These are phyloP conservation scores for Mycena metata DNA, from an alignment of 768 basidiomycete species.

Conservation along the genomic window DNA sequence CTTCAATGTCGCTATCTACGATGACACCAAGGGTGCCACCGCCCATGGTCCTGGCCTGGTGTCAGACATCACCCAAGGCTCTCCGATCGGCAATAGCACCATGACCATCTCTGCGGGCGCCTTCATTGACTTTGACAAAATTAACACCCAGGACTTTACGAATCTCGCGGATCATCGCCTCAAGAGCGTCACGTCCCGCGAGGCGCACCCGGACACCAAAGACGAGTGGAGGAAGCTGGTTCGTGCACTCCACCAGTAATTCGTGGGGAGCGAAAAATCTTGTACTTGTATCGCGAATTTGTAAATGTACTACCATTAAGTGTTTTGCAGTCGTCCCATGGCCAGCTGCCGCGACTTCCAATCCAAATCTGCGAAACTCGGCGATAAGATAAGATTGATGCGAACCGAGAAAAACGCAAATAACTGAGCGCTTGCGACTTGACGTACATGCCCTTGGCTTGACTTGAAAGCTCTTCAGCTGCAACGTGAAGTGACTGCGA, in stretches of 20 bases:
- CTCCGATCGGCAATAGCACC: conserved; percentile 23
- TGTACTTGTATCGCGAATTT: no score
- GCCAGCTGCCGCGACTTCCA: no score
- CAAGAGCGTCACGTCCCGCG: conserved; percentile 24
- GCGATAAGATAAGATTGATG: no score
- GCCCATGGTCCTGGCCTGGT: conserved; percentile 40
- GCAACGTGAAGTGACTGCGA: not conserved
- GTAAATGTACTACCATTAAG: no score
- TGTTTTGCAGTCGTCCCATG: no score
- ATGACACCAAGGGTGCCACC: conserved; percentile 33
- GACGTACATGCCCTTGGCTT: not conserved
- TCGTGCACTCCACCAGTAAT: not conserved
- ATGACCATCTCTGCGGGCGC: conserved; percentile 24
- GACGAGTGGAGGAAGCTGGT: conserved; percentile 25
- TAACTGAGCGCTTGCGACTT: no score
- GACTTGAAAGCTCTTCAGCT: not conserved
- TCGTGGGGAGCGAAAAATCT: no score
- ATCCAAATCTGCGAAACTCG: no score
- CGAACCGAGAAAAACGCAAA: no score
- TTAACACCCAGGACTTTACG: conserved; percentile 27
- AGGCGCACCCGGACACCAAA: conserved; percentile 25
- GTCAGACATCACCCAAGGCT: conserved; percentile 17
- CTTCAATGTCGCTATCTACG: conserved; percentile 37
- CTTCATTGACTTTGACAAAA: conserved; percentile 22
- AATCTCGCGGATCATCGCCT: conserved; percentile 19